These are phyloP conservation scores for Exophiala sideris DNA, from an alignment of 2,329 filamentous ascomycete genomes.

Conservation along the genomic window DNA sequence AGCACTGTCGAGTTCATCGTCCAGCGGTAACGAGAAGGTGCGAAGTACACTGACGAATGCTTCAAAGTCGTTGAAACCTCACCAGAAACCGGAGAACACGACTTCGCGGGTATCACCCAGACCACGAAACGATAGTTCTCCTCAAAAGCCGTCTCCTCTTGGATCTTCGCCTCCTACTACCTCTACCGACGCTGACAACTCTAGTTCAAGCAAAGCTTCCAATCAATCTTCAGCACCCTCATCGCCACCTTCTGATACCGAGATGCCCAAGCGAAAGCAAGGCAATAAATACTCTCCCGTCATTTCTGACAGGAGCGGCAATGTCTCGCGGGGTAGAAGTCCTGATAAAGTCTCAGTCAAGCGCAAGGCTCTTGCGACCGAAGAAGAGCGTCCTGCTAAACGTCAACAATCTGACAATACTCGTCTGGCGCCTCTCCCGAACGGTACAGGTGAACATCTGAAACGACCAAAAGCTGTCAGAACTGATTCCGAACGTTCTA, in stretches of 20 bases:
- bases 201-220: conserved; percentile 36
- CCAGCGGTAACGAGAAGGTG: conserved; percentile 20
- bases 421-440: conserved; percentile 29
- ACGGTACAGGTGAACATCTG: conserved; percentile 4
- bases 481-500: conserved; percentile 22
- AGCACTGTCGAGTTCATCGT: conserved; percentile 22
- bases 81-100: conserved; percentile 12
- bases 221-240: conserved; percentile 45
- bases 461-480: conserved; percentile 12
- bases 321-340: conserved; percentile 17
- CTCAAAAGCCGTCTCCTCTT: conserved; percentile 60
- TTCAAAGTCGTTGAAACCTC: conserved; percentile 20
- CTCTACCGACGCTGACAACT: conserved; percentile 55
- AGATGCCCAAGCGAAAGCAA: conserved; percentile 29
- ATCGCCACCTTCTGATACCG: conserved; percentile 38
- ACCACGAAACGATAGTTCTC: conserved; percentile 47
- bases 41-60: conserved; percentile 8
- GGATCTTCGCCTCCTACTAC: conserved; percentile 61
- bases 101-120: conserved; percentile 31
- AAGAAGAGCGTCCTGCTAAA: conserved; percentile 33
- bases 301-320: conserved; percentile 19
- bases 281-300: conserved; percentile 33
- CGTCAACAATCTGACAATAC: conserved; percentile 27
- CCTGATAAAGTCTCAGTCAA: conserved; percentile 37
- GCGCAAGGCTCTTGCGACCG: conserved; percentile 37